These are phyloP conservation scores for Penicillium sp. DNA, from an alignment of 2,329 filamentous ascomycete genomes.

Conservation along the genomic window DNA sequence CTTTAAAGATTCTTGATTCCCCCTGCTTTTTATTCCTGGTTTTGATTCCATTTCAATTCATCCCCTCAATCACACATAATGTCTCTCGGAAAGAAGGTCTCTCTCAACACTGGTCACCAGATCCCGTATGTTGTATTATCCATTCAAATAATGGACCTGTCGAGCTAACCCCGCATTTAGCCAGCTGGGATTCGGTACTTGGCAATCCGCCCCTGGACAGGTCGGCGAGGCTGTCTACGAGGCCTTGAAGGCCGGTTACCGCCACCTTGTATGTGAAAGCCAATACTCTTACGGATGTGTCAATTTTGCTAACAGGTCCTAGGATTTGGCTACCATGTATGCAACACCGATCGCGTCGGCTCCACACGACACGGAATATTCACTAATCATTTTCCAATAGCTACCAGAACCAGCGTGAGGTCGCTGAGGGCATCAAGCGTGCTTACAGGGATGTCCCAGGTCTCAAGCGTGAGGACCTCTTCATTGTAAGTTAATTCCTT, in stretches of 20 bases:
- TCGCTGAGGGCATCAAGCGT: conserved; percentile 36
- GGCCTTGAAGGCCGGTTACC: conserved; percentile 44
- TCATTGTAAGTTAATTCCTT: conserved; percentile 34
- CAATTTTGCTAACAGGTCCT: conserved; percentile 14
- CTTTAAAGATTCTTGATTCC: conserved; percentile 11
- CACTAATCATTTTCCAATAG: conserved; percentile 14
- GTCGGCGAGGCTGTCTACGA: conserved; percentile 44
- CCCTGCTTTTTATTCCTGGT: conserved; percentile 2
- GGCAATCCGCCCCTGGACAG: conserved; percentile 43
- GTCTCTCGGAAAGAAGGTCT: conserved; percentile 45
- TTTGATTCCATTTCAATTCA: neutral
- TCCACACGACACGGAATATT: neutral
- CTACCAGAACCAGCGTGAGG: conserved; percentile 43
- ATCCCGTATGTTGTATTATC: conserved; percentile 39
- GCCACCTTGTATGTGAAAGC: conserved; percentile 37
- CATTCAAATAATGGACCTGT: neutral
- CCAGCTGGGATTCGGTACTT: conserved; percentile 44
- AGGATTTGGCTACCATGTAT: conserved; percentile 45
- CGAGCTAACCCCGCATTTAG: conserved; percentile 18
- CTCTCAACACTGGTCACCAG: conserved; percentile 40
- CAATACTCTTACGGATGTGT: too few species aligned
- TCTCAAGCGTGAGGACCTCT: conserved; percentile 44
- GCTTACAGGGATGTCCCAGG: conserved; percentile 42
- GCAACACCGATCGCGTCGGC: conserved; percentile 2
- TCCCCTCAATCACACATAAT: conserved; percentile 25